These are phyloP conservation scores for Arthrinium puccinioides DNA, from an alignment of 2,329 filamentous ascomycete species.

Conservation along the genomic window DNA sequence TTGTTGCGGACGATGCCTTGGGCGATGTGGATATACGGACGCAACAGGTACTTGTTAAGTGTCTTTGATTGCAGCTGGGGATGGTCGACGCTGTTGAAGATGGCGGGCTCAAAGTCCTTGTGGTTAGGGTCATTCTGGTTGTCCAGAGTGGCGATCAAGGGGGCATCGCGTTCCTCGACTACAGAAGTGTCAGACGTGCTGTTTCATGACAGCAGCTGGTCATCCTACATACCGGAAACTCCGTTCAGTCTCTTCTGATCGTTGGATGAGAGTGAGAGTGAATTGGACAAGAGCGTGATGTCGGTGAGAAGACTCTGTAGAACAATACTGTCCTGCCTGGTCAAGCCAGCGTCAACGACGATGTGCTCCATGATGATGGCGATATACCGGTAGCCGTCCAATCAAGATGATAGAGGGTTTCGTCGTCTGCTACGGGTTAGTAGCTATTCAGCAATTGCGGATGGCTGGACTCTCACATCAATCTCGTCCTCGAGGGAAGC, in stretches of 20 bases:
- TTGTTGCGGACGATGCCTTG: conserved; percentile 51
- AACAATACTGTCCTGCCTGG: neutral
- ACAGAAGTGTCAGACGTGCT: neutral
- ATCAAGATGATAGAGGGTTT: too few relatives aligned
- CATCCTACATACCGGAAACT: neutral
- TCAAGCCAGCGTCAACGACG: neutral
- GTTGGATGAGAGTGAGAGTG: neutral
- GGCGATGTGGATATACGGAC: conserved; percentile 52
- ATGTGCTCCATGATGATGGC: neutral
- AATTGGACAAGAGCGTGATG: neutral
- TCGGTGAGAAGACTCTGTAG: neutral
- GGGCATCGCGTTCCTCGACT: conserved; percentile 1
- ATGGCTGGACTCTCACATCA: too few relatives aligned
- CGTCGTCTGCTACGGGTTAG: too few relatives aligned
- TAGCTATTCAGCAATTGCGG: too few relatives aligned
- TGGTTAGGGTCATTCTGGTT: conserved; percentile 40
- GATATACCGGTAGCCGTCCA: too few relatives aligned
- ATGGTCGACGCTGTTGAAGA: conserved; percentile 45
- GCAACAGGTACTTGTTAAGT: conserved; percentile 42
- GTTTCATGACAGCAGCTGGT: neutral
- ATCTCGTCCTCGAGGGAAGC: too few relatives aligned
- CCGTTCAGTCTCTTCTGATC: neutral
- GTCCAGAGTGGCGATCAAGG: conserved; percentile 14
- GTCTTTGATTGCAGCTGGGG: conserved; percentile 30
- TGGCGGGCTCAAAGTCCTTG: conserved; percentile 44